Base-by-base conservation (phyloP, 306 rosid species). In the Astragalus glycyphyllos region DNA sequence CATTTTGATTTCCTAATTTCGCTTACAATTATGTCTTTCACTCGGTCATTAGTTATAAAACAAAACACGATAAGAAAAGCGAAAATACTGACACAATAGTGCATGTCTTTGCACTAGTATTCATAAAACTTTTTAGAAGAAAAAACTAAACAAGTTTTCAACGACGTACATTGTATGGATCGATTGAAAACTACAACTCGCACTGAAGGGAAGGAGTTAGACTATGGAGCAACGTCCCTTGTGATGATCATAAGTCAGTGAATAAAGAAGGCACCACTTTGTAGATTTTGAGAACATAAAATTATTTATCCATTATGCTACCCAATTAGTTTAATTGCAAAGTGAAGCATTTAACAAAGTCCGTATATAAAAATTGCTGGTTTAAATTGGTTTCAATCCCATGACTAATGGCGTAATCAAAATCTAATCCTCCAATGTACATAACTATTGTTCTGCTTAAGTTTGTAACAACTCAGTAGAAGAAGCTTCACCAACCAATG, bases 401-500 rank as follows among this genome's bases (percentile, higher is more conserved):
- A 16, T 16, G 40, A 74, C 65, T 38, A 66, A 34, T 47, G 69
- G 54, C 7, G 10, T 37, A 37, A 37, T 60, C 16, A 34, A 60
- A 40, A 73, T 45, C 44, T 61, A 48, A 12, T 51, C 4, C 1
- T 71, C 71, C 44, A 44, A 65, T 44, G 37, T 17, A 16, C 49
- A 74, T 48, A 11, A 26, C 11, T 9, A 32, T 31, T 32, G 45
- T 65, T 42, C 53, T 16, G 58, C 58, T 35, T 45, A 50, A 59
- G 42, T 34, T 41, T 54, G 17, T 47, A 63, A 56, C 20, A 76
- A 41, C 15, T 41, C 48, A 44, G 26, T 15, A 11, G 14, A 26
- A 12, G 66, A 53, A 54, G 65, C 54, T 56, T 64, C 51, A 51
- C 59, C 50, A 58, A 40, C 51, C 11, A 42, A 37, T 57, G 65